phyloP scores from a whole-genome alignment of 139 green algal genomes.

The Chlorella sp. region DNA sequence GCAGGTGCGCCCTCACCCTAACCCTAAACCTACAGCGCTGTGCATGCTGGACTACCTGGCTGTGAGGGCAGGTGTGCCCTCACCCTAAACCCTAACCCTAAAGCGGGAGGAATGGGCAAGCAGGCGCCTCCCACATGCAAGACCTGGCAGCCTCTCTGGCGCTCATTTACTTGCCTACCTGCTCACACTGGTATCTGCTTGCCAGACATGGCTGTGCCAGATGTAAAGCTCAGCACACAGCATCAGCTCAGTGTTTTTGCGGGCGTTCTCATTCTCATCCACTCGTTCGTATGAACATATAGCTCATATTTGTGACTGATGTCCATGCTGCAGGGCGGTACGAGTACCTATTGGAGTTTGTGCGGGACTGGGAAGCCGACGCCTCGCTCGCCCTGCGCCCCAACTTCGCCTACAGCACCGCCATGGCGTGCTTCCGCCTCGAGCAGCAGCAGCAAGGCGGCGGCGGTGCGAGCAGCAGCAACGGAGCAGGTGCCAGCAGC shows the following conservation, averaged over 20 bases:
- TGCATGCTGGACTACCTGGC: constrained; percentile 85
- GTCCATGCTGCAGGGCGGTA: constrained; percentile 9
- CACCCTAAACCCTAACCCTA: too few species aligned
- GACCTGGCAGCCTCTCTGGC: too few species aligned
- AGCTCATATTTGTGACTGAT: too few species aligned
- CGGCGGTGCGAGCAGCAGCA: neutral
- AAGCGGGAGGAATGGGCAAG: too few species aligned
- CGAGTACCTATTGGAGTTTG: constrained; percentile 51
- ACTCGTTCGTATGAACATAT: too few species aligned
- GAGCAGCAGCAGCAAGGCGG: constrained; percentile 12
- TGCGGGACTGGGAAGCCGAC: constrained; percentile 43
- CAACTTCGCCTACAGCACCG: constrained; percentile 71
- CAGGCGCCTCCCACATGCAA: too few species aligned
- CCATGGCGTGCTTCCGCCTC: constrained; percentile 52
- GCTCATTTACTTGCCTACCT: too few species aligned
- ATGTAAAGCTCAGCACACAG: too few species aligned
- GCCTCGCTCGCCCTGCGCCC: constrained; percentile 60
- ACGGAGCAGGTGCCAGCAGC: constrained; percentile 23
- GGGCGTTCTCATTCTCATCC: too few species aligned
- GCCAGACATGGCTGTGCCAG: too few species aligned
- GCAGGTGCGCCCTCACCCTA: constrained; percentile 5
- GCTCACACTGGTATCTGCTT: too few species aligned
- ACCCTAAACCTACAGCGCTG: constrained; percentile 45
- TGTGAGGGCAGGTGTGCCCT: constrained; percentile 35
- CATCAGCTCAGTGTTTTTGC: too few species aligned